Conservation (phyloP, 2,329 filamentous ascomycete species). For the Saccharata proteae region DNA sequence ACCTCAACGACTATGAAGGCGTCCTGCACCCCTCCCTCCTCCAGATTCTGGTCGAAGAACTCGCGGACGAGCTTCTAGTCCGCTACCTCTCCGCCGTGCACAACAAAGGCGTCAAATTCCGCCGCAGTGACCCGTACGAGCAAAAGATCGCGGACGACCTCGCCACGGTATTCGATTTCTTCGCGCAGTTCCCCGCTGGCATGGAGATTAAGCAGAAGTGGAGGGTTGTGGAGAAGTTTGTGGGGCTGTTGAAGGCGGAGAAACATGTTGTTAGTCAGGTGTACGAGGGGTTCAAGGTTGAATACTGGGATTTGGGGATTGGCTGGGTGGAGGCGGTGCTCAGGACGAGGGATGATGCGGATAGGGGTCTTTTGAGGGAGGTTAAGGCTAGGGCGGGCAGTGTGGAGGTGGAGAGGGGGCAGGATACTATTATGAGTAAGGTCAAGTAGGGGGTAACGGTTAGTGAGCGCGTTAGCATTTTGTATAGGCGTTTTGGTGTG, state of each 20-base stretch:
- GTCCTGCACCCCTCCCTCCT: conserved; percentile 78
- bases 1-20: conserved; percentile 73
- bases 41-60: conserved; percentile 86
- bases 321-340: conserved; percentile 92
- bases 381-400: conserved; percentile 85
- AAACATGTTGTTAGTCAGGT: conserved; percentile 64
- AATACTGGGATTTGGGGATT: conserved; percentile 90
- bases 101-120: conserved; percentile 85
- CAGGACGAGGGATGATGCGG: conserved; percentile 81
- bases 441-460: too few species aligned
- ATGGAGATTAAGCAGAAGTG: conserved; percentile 78
- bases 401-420: conserved; percentile 65
- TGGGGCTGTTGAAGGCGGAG: conserved; percentile 61
- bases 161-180: conserved; percentile 80
- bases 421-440: conserved; percentile 91
- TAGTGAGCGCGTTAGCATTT: not conserved
- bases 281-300: conserved; percentile 71
- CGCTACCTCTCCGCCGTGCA: conserved; percentile 73
- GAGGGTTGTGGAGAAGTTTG: conserved; percentile 77
- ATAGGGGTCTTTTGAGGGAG: conserved; percentile 73
- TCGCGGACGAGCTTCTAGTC: conserved; percentile 81
- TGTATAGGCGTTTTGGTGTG: not conserved
- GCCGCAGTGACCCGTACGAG: conserved; percentile 71
- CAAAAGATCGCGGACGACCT: conserved; percentile 94
- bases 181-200: conserved; percentile 58